A percentile compares a stretch with the other conserved stretches of the same genome.
phyloP scores from a whole-genome alignment of 371 early-diverging fungal genomes.

The Syncephalastrum contaminatum region DNA sequence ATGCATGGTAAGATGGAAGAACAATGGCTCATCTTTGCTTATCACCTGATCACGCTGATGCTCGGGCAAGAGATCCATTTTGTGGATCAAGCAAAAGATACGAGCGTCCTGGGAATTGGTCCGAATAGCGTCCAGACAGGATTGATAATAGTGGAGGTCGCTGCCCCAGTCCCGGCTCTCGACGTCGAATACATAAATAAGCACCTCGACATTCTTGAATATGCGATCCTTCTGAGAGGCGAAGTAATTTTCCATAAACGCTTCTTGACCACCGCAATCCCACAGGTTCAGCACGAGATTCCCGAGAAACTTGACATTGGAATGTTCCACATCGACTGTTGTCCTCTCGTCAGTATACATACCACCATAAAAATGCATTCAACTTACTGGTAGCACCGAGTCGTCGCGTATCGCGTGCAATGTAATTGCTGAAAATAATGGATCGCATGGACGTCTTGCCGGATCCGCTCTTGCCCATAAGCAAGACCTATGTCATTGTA shows the following conservation, averaged over 20 bases:
- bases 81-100: constrained; percentile 94
- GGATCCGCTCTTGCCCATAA: constrained; percentile 97
- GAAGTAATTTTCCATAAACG: constrained; percentile 96
- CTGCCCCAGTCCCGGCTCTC: constrained; percentile 89
- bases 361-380: not conserved
- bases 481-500: constrained; percentile 64
- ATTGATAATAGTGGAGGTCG: constrained; percentile 89
- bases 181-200: constrained; percentile 97
- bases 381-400: constrained; percentile 90
- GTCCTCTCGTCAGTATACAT: too few relatives aligned
- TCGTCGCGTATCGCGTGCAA: constrained; percentile 91
- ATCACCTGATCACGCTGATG: constrained; percentile 72
- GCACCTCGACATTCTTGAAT: constrained; percentile 96
- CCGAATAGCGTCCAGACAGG: constrained; percentile 83
- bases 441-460: constrained; percentile 99
- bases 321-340: constrained; percentile 94
- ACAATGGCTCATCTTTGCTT: too few relatives aligned
- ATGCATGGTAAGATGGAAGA: too few relatives aligned
- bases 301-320: constrained; percentile 92
- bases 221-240: constrained; percentile 90
- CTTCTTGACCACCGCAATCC: constrained; percentile 95
- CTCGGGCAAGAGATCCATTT: constrained; percentile 92
- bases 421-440: constrained; percentile 96
- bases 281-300: constrained; percentile 93
- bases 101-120: constrained; percentile 85